Evolutionary conservation across 2,329 filamentous ascomycete genomes (phyloP).

Genomic region (Penicillium crustosum): DNA sequence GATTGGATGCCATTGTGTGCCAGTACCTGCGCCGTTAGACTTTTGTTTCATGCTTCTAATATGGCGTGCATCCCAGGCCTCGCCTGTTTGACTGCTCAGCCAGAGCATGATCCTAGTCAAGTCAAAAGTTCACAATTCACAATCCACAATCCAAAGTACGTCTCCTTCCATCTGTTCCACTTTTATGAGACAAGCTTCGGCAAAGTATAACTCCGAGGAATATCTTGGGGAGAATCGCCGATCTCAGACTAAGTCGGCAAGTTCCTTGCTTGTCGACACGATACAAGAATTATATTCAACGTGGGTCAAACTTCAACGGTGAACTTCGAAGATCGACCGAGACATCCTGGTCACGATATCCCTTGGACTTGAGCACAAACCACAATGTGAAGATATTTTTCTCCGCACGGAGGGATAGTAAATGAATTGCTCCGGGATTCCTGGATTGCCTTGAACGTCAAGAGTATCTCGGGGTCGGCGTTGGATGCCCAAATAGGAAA

Average conservation of each 20-base stretch:
- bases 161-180: background rate
- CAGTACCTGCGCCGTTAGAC: background rate
- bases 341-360: background rate
- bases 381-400: background rate
- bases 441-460: background rate
- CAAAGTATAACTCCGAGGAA: background rate
- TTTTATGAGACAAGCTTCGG: background rate
- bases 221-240: background rate
- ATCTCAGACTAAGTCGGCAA: background rate
- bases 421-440: background rate
- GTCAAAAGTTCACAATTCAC: background rate
- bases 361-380: background rate
- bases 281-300: background rate
- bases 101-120: background rate
- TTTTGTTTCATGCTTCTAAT: background rate
- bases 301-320: background rate
- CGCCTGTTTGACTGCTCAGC: background rate
- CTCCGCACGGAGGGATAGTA: background rate
- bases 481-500: background rate
- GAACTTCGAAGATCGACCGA: background rate
- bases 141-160: background rate
- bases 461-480: background rate
- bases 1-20: background rate
- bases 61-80: background rate
- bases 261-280: background rate